Base-by-base conservation (phyloP, 2,329 filamentous ascomycete species). In the Calonectria henricotiae region DNA sequence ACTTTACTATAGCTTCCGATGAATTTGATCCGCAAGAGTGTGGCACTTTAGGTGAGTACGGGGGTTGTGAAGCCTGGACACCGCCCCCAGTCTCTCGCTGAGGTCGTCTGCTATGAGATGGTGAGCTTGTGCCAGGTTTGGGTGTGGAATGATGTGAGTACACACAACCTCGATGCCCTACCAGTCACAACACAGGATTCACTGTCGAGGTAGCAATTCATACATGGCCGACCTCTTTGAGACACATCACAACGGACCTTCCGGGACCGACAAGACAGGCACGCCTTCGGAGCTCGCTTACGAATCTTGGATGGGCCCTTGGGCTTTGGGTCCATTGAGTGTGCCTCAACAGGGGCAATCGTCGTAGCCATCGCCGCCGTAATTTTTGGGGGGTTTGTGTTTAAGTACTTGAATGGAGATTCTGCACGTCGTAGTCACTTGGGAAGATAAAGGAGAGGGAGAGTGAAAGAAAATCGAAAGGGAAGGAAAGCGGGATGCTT, bases 221-320 rank as follows among this genome's bases (percentile, higher is more conserved):
- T 87, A 78, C 84, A 88, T 8, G 86, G 86, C 37, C 82, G 80
- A 4, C 85, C 86, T 68, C 83, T 81, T 71, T 86, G 85, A 46
- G 83, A 86, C 17, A 87, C 85, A 74, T 87, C 86, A 68, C 86
- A 88, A 32, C 86, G 80, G 32, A 88, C 86, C 75, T 88, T 87
- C 30, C 86, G 80, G n/a, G 85, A 82, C 17, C 86, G 81, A 74
- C 86, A 88, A n/a, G 85, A 86, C 11, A 86, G 79, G 62, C 86
- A 88, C 11, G 86, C 86, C 62, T 87, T 87, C n/a, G 85, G 79
- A 2, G 86, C 86, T 67, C 86, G 81, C 79, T 85, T 86, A 43
- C 83, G 79, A 64, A 80, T 80, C 76, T 84, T 85, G 63, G 76
- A 74, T 9, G 79, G 74, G 17, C 78, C 67, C 71, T 81, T 82